Conservation (phyloP, 2,329 filamentous ascomycete genomes). For the Xylaria sp. region DNA sequence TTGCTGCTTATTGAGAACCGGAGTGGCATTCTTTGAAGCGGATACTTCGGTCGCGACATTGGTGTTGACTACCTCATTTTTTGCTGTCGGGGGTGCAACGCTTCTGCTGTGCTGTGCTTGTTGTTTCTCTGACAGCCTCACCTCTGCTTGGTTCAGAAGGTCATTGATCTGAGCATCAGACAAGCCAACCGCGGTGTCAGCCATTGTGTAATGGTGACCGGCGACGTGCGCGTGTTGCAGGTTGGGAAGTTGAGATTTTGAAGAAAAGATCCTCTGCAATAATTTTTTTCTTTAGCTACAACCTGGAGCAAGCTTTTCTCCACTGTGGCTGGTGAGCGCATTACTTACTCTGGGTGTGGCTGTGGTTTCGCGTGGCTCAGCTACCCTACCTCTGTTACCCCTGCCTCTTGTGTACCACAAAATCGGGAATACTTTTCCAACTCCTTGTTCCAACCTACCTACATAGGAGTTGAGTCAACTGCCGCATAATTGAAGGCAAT, state of each 20-base stretch:
- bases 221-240: conserved; percentile 15
- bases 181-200: conserved; percentile 56
- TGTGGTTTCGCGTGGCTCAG: not conserved
- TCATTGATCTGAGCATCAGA: conserved; percentile 72
- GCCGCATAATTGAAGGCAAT: too few relatives aligned
- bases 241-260: conserved; percentile 3
- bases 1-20: conserved; percentile 28
- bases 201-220: conserved; percentile 43
- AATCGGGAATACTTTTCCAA: too few relatives aligned
- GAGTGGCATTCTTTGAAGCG: conserved; percentile 28
- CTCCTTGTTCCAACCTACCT: not conserved
- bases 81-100: conserved; percentile 47
- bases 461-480: too few relatives aligned
- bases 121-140: conserved; percentile 57
- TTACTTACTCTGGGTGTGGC: not conserved
- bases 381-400: not conserved
- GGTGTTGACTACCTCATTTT: conserved; percentile 46
- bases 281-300: conserved; percentile 27
- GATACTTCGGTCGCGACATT: conserved; percentile 28
- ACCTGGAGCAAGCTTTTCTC: conserved; percentile 9
- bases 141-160: conserved; percentile 72
- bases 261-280: conserved; percentile 14
- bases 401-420: conserved; percentile 19
- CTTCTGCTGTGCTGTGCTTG: conserved; percentile 43
- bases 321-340: conserved; percentile 24